Percentiles rank a stretch among this genome's conserved stretches.
Conservation (phyloP, 2,329 filamentous ascomycete genomes). For the Diaporthe vaccinii region DNA sequence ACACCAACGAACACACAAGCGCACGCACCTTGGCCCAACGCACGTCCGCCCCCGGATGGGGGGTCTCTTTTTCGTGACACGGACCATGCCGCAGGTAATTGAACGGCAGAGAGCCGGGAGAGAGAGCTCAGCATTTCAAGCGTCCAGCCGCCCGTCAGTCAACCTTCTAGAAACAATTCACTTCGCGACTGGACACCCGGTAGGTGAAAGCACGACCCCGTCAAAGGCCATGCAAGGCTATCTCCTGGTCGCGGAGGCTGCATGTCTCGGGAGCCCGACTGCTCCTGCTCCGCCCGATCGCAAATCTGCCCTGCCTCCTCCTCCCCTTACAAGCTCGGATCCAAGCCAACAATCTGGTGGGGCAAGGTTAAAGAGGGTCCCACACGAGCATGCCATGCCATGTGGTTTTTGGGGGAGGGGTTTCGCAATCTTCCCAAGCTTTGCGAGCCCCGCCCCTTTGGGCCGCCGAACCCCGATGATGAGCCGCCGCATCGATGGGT, state of each 20-base stretch:
- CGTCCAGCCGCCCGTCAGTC: not conserved
- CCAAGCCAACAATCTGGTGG: constrained; percentile 26
- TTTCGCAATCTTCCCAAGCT: constrained; percentile 15
- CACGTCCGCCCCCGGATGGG: constrained; percentile 1
- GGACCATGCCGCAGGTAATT: not conserved
- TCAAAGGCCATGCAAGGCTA: not conserved
- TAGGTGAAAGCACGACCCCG: not conserved
- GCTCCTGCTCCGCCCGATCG: not conserved
- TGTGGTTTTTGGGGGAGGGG: constrained; percentile 19
- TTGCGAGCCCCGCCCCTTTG: not conserved
- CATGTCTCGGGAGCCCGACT: not conserved
- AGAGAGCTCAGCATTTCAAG: not conserved
- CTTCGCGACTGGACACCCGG: too few species aligned
- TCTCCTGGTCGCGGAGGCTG: not conserved
- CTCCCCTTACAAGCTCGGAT: constrained; percentile 13
- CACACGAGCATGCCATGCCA: constrained; percentile 30
- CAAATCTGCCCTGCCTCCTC: not conserved
- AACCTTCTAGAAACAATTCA: not conserved
- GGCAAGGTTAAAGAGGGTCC: constrained; percentile 2
- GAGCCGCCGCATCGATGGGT: constrained; percentile 7
- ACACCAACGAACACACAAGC: not conserved
- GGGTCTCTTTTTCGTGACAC: not conserved
- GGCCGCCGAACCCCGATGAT: constrained; percentile 30
- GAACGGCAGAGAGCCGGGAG: not conserved
- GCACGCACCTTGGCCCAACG: not conserved